phyloP scores from a whole-genome alignment of 352 stramenopile genomes.

The Phytophthora palmivora region DNA sequence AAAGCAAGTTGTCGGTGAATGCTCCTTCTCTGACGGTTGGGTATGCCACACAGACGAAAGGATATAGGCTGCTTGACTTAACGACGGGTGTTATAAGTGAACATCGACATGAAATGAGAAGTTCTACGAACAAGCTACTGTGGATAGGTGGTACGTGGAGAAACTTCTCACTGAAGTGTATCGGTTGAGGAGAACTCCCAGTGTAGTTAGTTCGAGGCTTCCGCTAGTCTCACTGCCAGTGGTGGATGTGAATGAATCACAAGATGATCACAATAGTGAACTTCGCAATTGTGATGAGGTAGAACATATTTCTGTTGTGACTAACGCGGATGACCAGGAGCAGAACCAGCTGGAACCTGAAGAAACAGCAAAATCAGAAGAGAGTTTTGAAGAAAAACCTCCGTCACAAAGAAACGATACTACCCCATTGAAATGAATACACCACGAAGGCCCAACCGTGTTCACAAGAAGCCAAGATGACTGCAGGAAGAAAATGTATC shows the following conservation, averaged over 20 bases:
- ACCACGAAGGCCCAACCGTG: not conserved
- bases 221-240: slow-evolving; percentile 5
- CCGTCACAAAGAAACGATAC: slow-evolving; percentile 8
- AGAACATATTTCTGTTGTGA: too few relatives aligned
- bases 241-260: not conserved
- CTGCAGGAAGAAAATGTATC: slow-evolving; percentile 8
- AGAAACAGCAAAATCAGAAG: slow-evolving; percentile 6
- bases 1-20: slow-evolving; percentile 14
- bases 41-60: slow-evolving; percentile 18
- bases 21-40: slow-evolving; percentile 8
- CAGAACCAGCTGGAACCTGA: not conserved
- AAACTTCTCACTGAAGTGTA: slow-evolving; percentile 17
- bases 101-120: slow-evolving; percentile 16
- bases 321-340: not conserved
- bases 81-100: slow-evolving; percentile 12
- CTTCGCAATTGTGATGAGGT: too few relatives aligned
- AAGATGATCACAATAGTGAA: not conserved
- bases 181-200: slow-evolving; percentile 5
- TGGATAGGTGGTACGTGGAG: slow-evolving; percentile 14
- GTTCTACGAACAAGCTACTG: slow-evolving; percentile 22
- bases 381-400: slow-evolving; percentile 18
- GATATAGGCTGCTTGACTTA: slow-evolving; percentile 18
- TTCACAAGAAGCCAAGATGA: slow-evolving; percentile 6
- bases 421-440: slow-evolving; percentile 16
- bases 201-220: slow-evolving; percentile 10